These are phyloP conservation scores for Dissophora ornata DNA, from an alignment of 192 early-diverging fungal species.

Conservation along the genomic window DNA sequence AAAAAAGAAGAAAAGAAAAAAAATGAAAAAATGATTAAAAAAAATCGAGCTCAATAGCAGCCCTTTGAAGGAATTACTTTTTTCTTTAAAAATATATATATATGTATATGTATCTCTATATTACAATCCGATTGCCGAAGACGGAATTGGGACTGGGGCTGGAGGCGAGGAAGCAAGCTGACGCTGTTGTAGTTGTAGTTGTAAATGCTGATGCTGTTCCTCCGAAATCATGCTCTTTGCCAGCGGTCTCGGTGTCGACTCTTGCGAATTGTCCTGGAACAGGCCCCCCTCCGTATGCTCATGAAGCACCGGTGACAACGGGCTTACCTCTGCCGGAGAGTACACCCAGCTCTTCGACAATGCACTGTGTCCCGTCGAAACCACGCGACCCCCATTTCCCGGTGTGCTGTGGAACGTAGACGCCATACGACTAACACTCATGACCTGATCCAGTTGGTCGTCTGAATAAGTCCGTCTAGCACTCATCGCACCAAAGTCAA, in stretches of 20 bases:
- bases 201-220: too few relatives aligned
- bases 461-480: slow-evolving; percentile 24
- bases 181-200: too few relatives aligned
- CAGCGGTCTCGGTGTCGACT: not conserved
- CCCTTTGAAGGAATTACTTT: too few relatives aligned
- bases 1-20: too few relatives aligned
- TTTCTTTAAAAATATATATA: too few relatives aligned
- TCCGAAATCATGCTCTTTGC: not conserved
- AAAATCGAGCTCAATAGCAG: too few relatives aligned
- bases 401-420: not conserved
- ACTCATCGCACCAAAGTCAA: not conserved
- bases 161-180: too few relatives aligned
- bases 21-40: too few relatives aligned
- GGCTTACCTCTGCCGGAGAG: slow-evolving; percentile 23
- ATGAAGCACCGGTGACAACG: slow-evolving; percentile 13
- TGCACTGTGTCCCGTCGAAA: slow-evolving; percentile 32
- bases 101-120: too few relatives aligned
- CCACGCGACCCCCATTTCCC: slow-evolving; percentile 7
- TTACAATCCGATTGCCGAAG: too few relatives aligned
- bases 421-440: not conserved
- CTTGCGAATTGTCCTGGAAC: not conserved
- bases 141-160: too few relatives aligned
- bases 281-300: not conserved
- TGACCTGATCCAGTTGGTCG: slow-evolving; percentile 24
- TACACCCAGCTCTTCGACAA: slow-evolving; percentile 48